Conservation (phyloP, 2,329 filamentous ascomycete species). For the Cladophialophora psammophila region DNA sequence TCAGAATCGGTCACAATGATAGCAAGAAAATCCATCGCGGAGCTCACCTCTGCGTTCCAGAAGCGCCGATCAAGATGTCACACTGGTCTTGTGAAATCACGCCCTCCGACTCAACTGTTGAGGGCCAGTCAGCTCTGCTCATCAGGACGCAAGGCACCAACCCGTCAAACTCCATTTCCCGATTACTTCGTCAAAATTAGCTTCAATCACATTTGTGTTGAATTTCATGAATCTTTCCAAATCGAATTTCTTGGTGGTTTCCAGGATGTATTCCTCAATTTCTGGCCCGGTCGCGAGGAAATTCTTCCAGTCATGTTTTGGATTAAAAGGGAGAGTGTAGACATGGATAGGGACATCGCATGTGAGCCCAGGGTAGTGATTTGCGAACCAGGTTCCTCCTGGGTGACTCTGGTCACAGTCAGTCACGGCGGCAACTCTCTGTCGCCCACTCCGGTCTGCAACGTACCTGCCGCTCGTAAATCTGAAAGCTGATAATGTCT, state of each 20-base stretch:
- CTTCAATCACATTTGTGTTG: background rate
- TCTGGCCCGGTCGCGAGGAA: background rate
- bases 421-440: background rate
- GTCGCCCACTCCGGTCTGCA: background rate
- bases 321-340: background rate
- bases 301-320: conserved; percentile 1
- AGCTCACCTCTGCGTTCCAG: background rate
- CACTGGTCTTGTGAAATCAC: background rate
- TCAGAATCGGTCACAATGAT: background rate
- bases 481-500: background rate
- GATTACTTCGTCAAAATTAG: background rate
- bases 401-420: background rate
- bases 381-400: background rate
- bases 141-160: background rate
- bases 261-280: background rate
- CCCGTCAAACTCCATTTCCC: background rate
- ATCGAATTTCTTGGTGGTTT: background rate
- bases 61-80: background rate
- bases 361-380: background rate
- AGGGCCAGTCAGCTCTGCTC: background rate
- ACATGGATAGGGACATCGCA: background rate
- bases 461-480: background rate
- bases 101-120: background rate
- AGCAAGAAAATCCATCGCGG: background rate
- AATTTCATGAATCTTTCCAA: background rate